Percentiles rank a stretch among this genome's conserved stretches.
Evolutionary conservation across 345 rosid genomes (phyloP).

Genomic region (Eucalyptus brandiana): DNA sequence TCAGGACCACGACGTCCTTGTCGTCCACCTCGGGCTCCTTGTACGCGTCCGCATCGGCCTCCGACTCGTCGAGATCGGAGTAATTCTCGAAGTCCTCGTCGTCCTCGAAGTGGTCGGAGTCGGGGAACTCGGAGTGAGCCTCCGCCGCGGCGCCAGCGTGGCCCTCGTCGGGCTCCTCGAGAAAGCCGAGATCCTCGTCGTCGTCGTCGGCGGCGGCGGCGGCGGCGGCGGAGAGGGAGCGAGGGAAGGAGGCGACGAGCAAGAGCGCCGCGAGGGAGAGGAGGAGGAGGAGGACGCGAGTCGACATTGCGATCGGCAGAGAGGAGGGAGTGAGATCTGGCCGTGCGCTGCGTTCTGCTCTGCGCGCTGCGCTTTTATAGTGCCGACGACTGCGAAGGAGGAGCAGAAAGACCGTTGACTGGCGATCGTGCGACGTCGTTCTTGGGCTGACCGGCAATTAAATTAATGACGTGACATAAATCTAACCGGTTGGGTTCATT

Average conservation of each 20-base stretch:
- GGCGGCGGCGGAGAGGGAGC: background rate
- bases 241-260: background rate
- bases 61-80: conserved; percentile 55
- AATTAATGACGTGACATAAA: background rate
- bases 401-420: background rate
- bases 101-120: conserved; percentile 4
- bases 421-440: background rate
- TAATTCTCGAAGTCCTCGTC: conserved; percentile 35
- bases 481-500: background rate
- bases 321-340: background rate
- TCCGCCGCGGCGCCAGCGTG: background rate
- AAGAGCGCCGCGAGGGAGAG: background rate
- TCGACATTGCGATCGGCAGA: conserved; percentile 13
- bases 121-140: background rate
- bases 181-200: conserved; percentile 13
- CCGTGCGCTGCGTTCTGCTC: background rate
- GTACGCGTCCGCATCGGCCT: conserved; percentile 21
- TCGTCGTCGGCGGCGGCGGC: background rate
- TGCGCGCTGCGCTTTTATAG: background rate
- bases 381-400: background rate
- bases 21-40: conserved; percentile 70
- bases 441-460: background rate
- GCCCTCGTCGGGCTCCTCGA: conserved; percentile 2
- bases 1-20: conserved; percentile 80
- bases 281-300: conserved; percentile 31